Conservation (phyloP, 1,284 basidiomycete species). For the Rhodotorula sp. region DNA sequence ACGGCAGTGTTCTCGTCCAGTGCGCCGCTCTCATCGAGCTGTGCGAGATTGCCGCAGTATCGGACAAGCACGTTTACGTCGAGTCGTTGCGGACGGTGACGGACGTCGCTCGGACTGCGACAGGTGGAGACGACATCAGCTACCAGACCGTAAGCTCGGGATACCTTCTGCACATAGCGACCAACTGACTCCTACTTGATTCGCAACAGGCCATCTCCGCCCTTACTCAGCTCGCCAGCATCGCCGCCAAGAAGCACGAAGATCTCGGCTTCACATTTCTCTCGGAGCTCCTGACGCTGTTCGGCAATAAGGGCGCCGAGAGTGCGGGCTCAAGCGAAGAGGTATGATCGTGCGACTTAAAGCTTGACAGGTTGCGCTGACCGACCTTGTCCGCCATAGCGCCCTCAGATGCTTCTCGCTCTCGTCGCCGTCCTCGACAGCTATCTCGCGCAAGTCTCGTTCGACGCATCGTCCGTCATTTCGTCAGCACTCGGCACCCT, state of each 20-base stretch:
- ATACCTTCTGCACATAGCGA: too few relatives aligned
- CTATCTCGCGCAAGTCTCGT: conserved; percentile 74
- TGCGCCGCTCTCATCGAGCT: conserved; percentile 15
- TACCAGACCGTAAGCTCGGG: background rate
- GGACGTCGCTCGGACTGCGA: background rate
- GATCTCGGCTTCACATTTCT: conserved; percentile 17
- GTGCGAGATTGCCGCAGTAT: background rate
- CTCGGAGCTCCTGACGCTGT: conserved; percentile 15
- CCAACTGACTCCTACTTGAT: background rate
- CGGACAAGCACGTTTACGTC: background rate
- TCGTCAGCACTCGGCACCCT: conserved; percentile 68
- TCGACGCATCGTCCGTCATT: conserved; percentile 53
- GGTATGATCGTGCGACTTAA: background rate
- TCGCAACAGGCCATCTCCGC: background rate
- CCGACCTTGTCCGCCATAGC: conserved; percentile 3
- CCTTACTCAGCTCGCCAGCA: background rate
- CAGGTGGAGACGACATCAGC: background rate
- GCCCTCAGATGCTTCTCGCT: conserved; percentile 24
- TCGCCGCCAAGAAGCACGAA: background rate
- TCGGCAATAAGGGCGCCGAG: conserved; percentile 1
- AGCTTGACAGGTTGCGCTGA: background rate
- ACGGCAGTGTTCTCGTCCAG: background rate
- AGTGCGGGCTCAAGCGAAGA: conserved; percentile 1
- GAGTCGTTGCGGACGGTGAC: background rate
- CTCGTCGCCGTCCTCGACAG: conserved; percentile 87